These are phyloP conservation scores for Sporobolomyces roseus DNA, from an alignment of 768 basidiomycete species.

Conservation along the genomic window DNA sequence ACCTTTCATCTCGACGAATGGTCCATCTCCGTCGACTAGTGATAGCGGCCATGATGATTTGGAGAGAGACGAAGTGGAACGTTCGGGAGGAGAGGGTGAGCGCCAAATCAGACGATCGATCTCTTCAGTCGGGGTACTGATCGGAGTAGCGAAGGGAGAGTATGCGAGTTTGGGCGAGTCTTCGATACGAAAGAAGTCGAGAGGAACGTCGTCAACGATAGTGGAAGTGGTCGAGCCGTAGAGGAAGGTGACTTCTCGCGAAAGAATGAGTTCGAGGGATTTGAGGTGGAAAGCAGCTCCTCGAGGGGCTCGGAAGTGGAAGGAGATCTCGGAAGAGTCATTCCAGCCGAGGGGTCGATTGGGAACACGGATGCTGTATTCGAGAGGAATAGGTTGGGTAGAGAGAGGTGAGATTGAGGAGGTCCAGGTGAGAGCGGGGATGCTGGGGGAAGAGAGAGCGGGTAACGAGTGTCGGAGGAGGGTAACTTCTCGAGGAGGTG, in stretches of 20 bases:
- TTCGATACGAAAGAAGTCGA: not conserved
- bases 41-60: conserved; percentile 7
- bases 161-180: not conserved
- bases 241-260: not conserved
- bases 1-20: not conserved
- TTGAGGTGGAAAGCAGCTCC: not conserved
- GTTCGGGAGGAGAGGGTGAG: conserved; percentile 10
- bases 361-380: conserved; percentile 20
- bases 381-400: conserved; percentile 1
- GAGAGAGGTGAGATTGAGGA: not conserved
- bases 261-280: conserved; percentile 9
- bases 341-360: conserved; percentile 2
- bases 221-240: conserved; percentile 5
- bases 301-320: not conserved
- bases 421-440: not conserved
- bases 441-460: not conserved
- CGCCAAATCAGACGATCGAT: conserved; percentile 1
- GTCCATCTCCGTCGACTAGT: not conserved
- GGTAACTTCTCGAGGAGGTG: conserved; percentile 11
- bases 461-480: conserved; percentile 10
- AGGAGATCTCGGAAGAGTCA: conserved; percentile 8
- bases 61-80: not conserved
- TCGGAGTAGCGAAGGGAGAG: not conserved
- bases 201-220: not conserved
- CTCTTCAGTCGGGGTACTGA: conserved; percentile 6